Evolutionary conservation across 192 early-diverging fungal species (phyloP), one percentile per base, ranked within the genome.

Genomic region (Paraglomus occultum): DNA sequence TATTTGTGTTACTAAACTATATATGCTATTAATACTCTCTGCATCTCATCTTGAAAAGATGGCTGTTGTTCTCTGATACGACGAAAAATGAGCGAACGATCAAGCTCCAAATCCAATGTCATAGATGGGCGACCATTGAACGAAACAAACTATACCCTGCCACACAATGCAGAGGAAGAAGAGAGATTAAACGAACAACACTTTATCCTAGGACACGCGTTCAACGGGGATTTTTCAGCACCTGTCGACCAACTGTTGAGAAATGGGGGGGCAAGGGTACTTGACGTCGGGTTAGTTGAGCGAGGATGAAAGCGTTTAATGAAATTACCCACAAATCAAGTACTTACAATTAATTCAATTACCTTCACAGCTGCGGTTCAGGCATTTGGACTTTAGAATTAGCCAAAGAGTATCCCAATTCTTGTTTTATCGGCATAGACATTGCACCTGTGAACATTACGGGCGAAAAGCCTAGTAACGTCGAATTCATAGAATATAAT

Each of bases 241-340:
- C 73, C 73, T 11, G 54, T 75, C 15, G 59, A 70, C 5, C 63
- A 65, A 17, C 17, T 61, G 4, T 20, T 75, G 51, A 49, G 17
- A 8, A 46, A 15, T 17, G 73, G 73, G n/a, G n/a, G n/a, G 8
- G 60, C 40, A 11, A 55, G 53, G 12, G 67, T 75, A 12, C 39
- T 75, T 5, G 73, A 75, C 48, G 61, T 75, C 31, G 68, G 73
- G 73, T 75, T 64, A 22, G 61, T 57, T 8, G 15, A 64, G 14
- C 8, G 54, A 57, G 22, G 8, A n/a, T 57, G 8, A 57, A n/a
- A 22, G 54, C 18, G 39, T 14, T 18, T 22, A 38, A 57, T 31
- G 39, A 18, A 1, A 15, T 15, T 1, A 8, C 18, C 18, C n/a
- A 38, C 39, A 38, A n/a, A n/a, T n/a, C n/a, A 38, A n/a, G 14